A percentile compares a stretch with the other conserved stretches of the same genome.
Conservation (phyloP, 1,284 basidiomycete species). For the Peniophora sp. region DNA sequence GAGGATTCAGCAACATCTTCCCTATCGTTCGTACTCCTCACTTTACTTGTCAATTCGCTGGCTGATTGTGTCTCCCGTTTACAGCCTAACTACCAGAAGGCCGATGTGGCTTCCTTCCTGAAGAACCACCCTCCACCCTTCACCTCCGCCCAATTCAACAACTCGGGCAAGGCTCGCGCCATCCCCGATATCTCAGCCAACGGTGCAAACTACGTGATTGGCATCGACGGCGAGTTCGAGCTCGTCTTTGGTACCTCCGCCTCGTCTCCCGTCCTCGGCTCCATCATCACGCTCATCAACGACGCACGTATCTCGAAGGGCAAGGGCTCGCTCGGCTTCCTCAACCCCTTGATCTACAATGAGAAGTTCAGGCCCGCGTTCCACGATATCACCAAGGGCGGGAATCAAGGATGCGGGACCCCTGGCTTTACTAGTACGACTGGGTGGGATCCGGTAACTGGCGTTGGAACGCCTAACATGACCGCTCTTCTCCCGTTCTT, state of each 20-base stretch:
- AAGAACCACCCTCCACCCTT: conserved; percentile 33
- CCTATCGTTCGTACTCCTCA: conserved; percentile 2
- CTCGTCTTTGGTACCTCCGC: conserved; percentile 26
- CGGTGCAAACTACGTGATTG: conserved; percentile 37
- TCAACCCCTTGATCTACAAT: conserved; percentile 32
- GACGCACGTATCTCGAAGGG: conserved; percentile 29
- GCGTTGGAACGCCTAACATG: conserved; percentile 26
- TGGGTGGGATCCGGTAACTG: conserved; percentile 37
- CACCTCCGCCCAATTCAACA: conserved; percentile 35
- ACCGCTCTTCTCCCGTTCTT: conserved; percentile 19
- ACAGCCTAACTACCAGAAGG: conserved; percentile 29
- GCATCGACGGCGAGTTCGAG: conserved; percentile 19
- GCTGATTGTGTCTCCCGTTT: too few species aligned
- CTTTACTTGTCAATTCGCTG: too few species aligned
- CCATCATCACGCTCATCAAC: conserved; percentile 35
- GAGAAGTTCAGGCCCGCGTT: conserved; percentile 29
- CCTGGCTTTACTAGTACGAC: conserved; percentile 14
- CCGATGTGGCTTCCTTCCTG: conserved; percentile 24
- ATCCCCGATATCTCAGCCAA: conserved; percentile 41
- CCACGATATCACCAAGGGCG: conserved; percentile 40
- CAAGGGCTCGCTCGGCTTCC: conserved; percentile 27
- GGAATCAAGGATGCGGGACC: conserved; percentile 36
- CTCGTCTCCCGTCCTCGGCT: conserved; percentile 28
- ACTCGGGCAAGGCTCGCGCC: conserved; percentile 34
- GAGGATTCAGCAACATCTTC: conserved; percentile 36